Base-by-base conservation (phyloP, 2,329 filamentous ascomycete species). In the Cordyceps fumosorosea region DNA sequence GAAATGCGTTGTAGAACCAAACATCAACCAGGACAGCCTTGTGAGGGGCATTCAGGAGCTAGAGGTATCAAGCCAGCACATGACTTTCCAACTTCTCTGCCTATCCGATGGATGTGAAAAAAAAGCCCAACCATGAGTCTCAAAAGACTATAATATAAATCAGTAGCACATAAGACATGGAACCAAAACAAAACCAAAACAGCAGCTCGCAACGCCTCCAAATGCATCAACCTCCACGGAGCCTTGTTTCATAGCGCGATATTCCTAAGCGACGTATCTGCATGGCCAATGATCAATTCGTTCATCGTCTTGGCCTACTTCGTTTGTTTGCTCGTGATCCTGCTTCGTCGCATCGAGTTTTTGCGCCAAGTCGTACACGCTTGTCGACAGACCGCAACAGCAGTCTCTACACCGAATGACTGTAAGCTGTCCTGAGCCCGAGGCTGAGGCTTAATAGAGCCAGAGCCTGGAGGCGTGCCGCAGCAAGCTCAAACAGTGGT, bases 211-310 rank as follows among this genome's bases (percentile, higher is more conserved):
- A 76, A 76, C 74, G 73, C 74, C 74, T 68, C 70, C 68, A 65
- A 70, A 76, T 76, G 74, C 74, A 76, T 69, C 69, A 70, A 66
- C 70, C 69, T 62, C 65, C 69, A 68, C 61, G 42, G 62, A 67
- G 66, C 66, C 65, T 72, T 70, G 24, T 52, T 45, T 32, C 34
- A 56, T 62, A 52, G 29, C 54, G 20, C 47, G 51, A 47, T 51
- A 37, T 52, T 57, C 57, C 37, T 47, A 45, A 60, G 24, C 47
- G 20, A 60, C 57, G 18, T 45, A 24, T 53, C 40, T 53, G 47
- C 57, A 34, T 45, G 34, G 18, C 26, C 37, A 48, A 44, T 32
- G 40, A 24, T 45, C 26, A 34, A 7, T 29, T 54, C 42, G 37
- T 40, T 26, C 16, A 5, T 59, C 20, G 51, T 58, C 32, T 53